Evolutionary conservation across 1,284 basidiomycete species (phyloP), one percentile per base, ranked within the genome.

Genomic region (Cryptococcus jaspeensis): DNA sequence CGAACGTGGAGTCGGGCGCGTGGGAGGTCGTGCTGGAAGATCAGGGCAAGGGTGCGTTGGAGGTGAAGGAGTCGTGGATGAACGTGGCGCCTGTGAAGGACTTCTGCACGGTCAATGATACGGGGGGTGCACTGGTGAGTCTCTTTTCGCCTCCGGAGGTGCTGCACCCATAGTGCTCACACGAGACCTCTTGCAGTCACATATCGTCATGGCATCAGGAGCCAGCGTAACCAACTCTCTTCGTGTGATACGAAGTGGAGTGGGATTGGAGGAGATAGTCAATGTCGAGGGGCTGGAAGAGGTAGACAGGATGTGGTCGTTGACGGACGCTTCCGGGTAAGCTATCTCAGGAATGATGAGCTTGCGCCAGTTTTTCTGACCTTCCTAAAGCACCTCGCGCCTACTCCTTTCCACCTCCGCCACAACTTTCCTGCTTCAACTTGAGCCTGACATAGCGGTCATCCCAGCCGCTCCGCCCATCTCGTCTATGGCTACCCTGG

Each of bases 21-120:
- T 69, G 64, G 63, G 50, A 48, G 2, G 60, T 70, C 11, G 84
- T 49, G 8, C 11, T 61, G 9, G 61, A 61, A 6, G 60, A 62
- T 18, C 46, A 51, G 32, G 58, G 55, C 7, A 53, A 60, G 18
- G 67, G 69, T 80, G 65, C 59, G 0, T 48, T 90, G 2, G 79
- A 83, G 16, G 81, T 88, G 9, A 64, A 88, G 20, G 83, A 89
- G 49, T 81, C 78, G 6, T 89, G 84, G 76, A 84, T 84, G 66
- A 94, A 93, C 67, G 81, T 98, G 50, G 92, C 90, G 0, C 95
- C 95, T 0, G 88, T 97, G 40, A 76, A 88, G 60, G 95, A 98
- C 72, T 90, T 92, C 32, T 82, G 84, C 15, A 75, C 90, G 1
- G 87, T 88, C 6, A 87, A 92, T 70, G 80, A 82, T 3, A 90